Conservation (phyloP, 2,329 filamentous ascomycete genomes). For the Cadophora malorum region DNA sequence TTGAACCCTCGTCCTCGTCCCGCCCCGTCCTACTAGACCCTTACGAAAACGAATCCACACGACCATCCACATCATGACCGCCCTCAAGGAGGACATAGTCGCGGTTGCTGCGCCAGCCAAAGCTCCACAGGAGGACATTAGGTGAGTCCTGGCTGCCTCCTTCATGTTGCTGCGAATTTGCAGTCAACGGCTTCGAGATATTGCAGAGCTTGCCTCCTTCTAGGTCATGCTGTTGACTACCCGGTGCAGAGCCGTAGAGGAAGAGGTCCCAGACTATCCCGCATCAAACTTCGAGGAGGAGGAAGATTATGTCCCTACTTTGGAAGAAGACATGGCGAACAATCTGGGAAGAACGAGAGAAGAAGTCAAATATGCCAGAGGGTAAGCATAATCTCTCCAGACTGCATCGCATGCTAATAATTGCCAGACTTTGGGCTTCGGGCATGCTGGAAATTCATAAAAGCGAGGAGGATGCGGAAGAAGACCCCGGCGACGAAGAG, state of each 20-base stretch:
- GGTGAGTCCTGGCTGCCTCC: background rate
- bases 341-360: conserved; percentile 5
- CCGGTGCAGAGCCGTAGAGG: background rate
- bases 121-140: background rate
- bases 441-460: conserved; percentile 1
- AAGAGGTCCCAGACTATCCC: background rate
- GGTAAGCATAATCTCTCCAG: background rate
- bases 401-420: background rate
- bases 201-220: too few relatives aligned
- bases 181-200: too few relatives aligned
- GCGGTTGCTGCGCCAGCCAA: background rate
- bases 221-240: background rate
- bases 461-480: background rate
- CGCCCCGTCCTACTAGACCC: too few relatives aligned
- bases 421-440: conserved; percentile 12
- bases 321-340: conserved; percentile 11
- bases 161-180: too few relatives aligned
- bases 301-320: background rate
- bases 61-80: background rate
- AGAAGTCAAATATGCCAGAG: conserved; percentile 2
- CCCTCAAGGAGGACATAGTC: background rate
- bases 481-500: background rate
- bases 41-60: too few relatives aligned
- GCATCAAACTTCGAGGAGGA: background rate
- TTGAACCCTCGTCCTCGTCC: too few relatives aligned